Evolutionary conservation across 1,284 basidiomycete species (phyloP), one percentile per base, ranked within the genome.

Genomic region (Dichomitus squalens): DNA sequence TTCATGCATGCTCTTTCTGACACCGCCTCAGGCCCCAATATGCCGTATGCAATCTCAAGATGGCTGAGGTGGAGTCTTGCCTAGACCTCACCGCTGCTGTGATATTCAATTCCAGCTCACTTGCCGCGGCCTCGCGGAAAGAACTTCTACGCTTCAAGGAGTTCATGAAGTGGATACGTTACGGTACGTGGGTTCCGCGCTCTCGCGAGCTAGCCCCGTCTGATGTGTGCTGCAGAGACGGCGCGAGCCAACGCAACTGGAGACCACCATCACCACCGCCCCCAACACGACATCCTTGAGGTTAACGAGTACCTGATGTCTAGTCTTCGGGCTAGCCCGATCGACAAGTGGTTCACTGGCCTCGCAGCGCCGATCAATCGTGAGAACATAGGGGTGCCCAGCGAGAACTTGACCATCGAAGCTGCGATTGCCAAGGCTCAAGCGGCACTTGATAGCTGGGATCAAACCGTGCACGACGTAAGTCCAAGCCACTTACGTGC

Each of bases 341-440:
- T 93, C 72, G 90, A 92, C 75, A 79, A 79, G 62, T 93, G 89
- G 88, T 93, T 93, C 72, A 79, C 77, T 66, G 88, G 88, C 25
- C 81, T 81, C 44, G 71, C 77, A 50, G 86, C 90, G 44, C 74
- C 72, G 61, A 86, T 88, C 70, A 76, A 78, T 51, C n/a, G n/a
- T n/a, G 29, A 31, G 11, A 31, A 11, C 29, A 31, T 31, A 31
- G 29, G 29, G 29, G 29, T 81, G 52, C 75, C 39, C 53, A 41
- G 44, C n/a, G n/a, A n/a, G n/a, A 56, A 34, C 34, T 47, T 53
- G 49, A 55, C 31, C 60, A 63, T 59, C 52, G 63, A 55, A 47
- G 29, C 40, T 47, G 53, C 53, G 41, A 43, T 59, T 46, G 38
- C 44, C 25, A 59, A 60, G 38, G 54, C 54, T n/a, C 51, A 52